A percentile compares a stretch with the other conserved stretches of the same genome.
phyloP scores from a whole-genome alignment of 2,329 filamentous ascomycete genomes.

The Alternaria atra region DNA sequence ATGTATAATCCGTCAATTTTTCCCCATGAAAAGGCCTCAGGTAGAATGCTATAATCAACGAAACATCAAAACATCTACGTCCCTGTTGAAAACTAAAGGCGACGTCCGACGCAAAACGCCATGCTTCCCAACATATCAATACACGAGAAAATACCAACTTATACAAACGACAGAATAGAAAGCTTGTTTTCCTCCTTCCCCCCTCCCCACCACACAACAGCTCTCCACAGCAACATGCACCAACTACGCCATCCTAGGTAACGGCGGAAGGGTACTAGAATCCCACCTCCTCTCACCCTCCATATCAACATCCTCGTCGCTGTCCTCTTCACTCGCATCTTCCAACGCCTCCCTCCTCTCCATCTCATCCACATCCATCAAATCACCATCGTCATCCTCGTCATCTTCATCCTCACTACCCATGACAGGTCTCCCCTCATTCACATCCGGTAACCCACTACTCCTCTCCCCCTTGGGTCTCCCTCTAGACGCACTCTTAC shows the following conservation, averaged over 20 bases:
- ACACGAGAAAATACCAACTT: not conserved
- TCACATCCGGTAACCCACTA: not conserved
- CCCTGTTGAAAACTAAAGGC: no score
- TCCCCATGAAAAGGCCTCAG: no score
- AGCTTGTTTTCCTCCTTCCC: not conserved
- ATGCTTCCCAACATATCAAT: not conserved
- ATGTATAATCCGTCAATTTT: no score
- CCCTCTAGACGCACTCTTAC: conserved; percentile 36
- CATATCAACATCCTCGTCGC: conserved; percentile 8
- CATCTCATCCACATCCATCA: conserved; percentile 27
- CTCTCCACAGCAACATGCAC: not conserved
- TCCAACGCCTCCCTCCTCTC: conserved; percentile 7
- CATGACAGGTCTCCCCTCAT: conserved; percentile 8
- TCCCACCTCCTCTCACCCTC: conserved; percentile 21
- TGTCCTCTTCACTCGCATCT: conserved; percentile 35
- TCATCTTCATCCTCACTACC: conserved; percentile 21
- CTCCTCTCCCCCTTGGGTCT: conserved; percentile 29
- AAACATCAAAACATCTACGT: no score
- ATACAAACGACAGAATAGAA: not conserved
- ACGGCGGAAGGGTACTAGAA: conserved; percentile 32
- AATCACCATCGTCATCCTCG: conserved; percentile 18
- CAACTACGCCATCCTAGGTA: conserved; percentile 21
- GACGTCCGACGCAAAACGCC: not conserved
- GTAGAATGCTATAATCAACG: no score
- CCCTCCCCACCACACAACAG: not conserved